Evolutionary conservation across 1,284 basidiomycete species (phyloP), one percentile per base, ranked within the genome.

Genomic region (Fomitopsis schrenkii): DNA sequence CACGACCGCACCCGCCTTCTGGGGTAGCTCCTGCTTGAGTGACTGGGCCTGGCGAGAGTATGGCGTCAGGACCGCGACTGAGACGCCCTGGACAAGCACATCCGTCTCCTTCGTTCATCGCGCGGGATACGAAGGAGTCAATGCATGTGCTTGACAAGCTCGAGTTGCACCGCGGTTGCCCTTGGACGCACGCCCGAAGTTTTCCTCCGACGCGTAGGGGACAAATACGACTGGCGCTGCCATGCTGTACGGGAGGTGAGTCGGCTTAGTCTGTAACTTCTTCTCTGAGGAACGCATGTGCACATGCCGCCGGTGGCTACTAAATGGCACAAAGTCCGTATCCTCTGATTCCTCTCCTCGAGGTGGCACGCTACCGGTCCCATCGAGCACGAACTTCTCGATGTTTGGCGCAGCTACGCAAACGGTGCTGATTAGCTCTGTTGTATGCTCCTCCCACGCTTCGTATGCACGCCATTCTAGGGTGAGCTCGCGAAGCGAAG

Each of bases 161-260:
- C 77, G 7, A 79, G 83, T 60, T 88, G 86, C 2, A 83, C 85
- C 30, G 72, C 22, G 67, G 63, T 88, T 88, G 59, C 80, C 80
- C 68, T 88, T 88, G 8, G 87, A 88, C 46, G 78, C 76, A 0
- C 83, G 77, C 2, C 84, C 84, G 67, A 79, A 78, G 63, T 85
- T 83, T 66, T 89, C 86, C 65, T 87, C 84, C 0, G 79, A 67
- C 3, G 74, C 72, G 63, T 86, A 87, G 30, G 81, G 80, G 3
- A 88, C 72, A 63, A 87, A 87, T 6, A 84, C 80, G 1, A 81
- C 82, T 1, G 84, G 85, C 22, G 22, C 22, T 22, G 22, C 22
- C 22, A 22, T 22, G 22, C 22, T 22, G 22, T 22, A 22, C 22
- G 22, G 1, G 1, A 22, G 22, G 22, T 22, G 22, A 22, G 22